These are phyloP conservation scores for Dryas octopetala DNA, from an alignment of 306 rosid species.

Conservation along the genomic window DNA sequence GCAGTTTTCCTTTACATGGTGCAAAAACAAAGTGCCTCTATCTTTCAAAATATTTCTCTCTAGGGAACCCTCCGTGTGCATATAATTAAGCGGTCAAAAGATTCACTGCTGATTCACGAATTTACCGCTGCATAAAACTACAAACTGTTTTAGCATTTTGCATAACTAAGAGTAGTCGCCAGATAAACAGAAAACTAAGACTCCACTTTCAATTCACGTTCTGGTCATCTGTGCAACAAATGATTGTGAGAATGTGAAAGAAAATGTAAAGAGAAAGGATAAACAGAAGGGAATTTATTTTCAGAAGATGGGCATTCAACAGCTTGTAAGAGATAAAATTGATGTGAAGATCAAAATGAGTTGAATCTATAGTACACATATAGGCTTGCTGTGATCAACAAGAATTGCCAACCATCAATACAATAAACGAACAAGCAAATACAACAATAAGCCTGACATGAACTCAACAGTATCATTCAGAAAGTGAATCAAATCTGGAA, in stretches of 20 bases:
- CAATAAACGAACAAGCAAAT: constrained; percentile 44
- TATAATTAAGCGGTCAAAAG: too few relatives aligned
- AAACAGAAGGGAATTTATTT: constrained; percentile 13
- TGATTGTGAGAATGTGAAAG: background rate
- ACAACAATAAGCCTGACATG: constrained; percentile 38
- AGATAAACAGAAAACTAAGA: too few relatives aligned
- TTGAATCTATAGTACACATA: constrained; percentile 36
- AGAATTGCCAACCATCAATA: constrained; percentile 37
- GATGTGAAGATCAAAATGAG: constrained; percentile 20
- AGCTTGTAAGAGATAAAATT: constrained; percentile 5
- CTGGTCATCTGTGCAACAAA: background rate
- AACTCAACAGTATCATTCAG: constrained; percentile 38
- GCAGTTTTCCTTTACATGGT: too few relatives aligned
- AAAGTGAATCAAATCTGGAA: constrained; percentile 30
- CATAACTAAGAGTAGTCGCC: background rate
- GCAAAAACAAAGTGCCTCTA: too few relatives aligned
- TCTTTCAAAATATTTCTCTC: too few relatives aligned
- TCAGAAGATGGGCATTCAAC: constrained; percentile 18
- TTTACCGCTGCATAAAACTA: background rate
- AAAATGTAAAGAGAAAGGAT: background rate
- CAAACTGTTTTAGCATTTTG: constrained; percentile 1
- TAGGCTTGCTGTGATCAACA: constrained; percentile 28
- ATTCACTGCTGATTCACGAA: too few relatives aligned
- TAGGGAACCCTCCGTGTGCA: too few relatives aligned
- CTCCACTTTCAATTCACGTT: background rate